Base-by-base conservation (phyloP, 75 land plant genomes). In the Ceratopteris richardii region DNA sequence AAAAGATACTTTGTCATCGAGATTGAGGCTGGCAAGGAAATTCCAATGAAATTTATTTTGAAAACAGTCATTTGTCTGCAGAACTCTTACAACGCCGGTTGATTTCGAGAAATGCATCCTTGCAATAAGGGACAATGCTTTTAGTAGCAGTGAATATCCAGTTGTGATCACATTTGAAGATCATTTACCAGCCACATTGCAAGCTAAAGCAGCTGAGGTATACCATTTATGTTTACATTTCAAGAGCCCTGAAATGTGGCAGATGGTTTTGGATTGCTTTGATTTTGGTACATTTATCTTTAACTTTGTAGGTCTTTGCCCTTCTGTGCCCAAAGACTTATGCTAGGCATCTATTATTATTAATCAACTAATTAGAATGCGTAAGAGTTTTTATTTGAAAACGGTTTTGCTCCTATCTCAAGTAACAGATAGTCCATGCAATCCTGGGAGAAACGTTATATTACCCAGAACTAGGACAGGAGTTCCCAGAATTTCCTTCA, bases 81-180 rank as follows among this genome's bases (percentile, higher is more conserved):
- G 93, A 69, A 82, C 93, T 14, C 46, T 82, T 28, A 88, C 93
- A 10, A 17, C 77, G 26, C 85, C 89, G 0, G 93, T 88, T 62
- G 71, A 70, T 7, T 81, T 88, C 30, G 75, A 56, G 58, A 77
- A 77, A 52, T 88, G 93, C 43, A 60, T 88, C 43, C 1, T 20
- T 0, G 69, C 83, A 17, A 88, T 88, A 46, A 81, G 71, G 52
- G 77, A 88, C 2, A 55, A 88, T 61, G 89, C 93, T 0, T 88
- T 88, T 61, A 23, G 12, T 41, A 78, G 72, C 29, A 85, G 90
- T 21, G 71, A 76, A 21, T 88, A 76, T 63, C 88, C 93, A 24
- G 80, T 88, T 18, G 59, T 85, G 16, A 66, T 88, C 43, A 88
- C 93, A 12, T 64, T 84, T 20, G 93, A 88, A 65, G 93, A 88